Conservation (phyloP, 1,284 basidiomycete genomes). For the Bjerkandera adusta region DNA sequence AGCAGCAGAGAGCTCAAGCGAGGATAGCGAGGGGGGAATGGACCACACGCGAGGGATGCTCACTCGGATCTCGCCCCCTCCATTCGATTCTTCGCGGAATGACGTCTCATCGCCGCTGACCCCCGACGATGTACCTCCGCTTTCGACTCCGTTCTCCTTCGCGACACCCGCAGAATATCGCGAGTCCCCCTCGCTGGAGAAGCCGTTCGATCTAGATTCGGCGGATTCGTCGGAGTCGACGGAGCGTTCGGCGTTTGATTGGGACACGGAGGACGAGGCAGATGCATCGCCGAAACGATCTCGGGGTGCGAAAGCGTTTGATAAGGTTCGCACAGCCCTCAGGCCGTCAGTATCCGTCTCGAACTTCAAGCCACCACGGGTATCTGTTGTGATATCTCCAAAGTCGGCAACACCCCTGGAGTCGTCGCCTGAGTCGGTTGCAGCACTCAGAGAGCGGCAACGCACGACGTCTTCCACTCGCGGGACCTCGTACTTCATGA, state of each 20-base stretch:
- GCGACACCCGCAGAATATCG: no score
- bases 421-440: conserved; percentile 7
- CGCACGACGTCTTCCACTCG: conserved; percentile 1
- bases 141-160: not conserved
- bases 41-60: no score
- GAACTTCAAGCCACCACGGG: conserved; percentile 1
- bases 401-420: not conserved
- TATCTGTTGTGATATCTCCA: not conserved
- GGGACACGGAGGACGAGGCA: conserved; percentile 9
- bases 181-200: conserved; percentile 1
- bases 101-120: not conserved
- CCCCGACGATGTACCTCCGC: not conserved
- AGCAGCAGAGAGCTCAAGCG: no score
- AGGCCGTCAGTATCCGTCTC: conserved; percentile 4
- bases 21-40: no score
- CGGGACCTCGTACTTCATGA: not conserved
- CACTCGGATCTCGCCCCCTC: no score
- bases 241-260: conserved; percentile 10
- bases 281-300: not conserved
- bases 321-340: conserved; percentile 1
- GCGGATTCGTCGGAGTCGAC: not conserved
- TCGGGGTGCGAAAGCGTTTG: not conserved
- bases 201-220: not conserved
- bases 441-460: conserved; percentile 7
- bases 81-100: no score